A percentile compares a stretch with the other conserved stretches of the same genome.
These are phyloP conservation scores for Xylaria sp. DNA, from an alignment of 2,329 filamentous ascomycete species.

Conservation along the genomic window DNA sequence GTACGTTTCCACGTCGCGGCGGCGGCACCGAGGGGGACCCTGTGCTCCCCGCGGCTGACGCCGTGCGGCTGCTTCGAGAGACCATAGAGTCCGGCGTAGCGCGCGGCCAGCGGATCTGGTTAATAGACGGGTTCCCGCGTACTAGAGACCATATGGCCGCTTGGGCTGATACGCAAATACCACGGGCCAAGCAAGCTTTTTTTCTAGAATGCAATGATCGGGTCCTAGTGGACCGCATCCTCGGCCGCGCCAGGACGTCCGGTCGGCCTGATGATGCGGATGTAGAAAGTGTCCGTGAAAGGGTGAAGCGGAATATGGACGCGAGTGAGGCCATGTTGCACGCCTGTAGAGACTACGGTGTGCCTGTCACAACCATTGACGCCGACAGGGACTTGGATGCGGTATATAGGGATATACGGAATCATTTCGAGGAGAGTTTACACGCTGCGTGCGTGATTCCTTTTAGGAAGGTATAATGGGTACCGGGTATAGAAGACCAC, in stretches of 20 bases:
- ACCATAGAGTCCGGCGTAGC: constrained; percentile 35
- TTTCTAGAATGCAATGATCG: constrained; percentile 33
- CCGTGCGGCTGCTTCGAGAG: constrained; percentile 34
- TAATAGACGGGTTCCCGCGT: constrained; percentile 43
- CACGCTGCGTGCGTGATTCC: not conserved
- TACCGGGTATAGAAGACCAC: not conserved
- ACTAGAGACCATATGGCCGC: constrained; percentile 32
- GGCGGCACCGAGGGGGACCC: constrained; percentile 26
- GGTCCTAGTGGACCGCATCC: constrained; percentile 32
- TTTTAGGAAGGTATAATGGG: not conserved
- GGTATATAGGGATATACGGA: constrained; percentile 35
- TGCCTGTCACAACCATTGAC: constrained; percentile 27
- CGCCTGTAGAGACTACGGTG: constrained; percentile 17
- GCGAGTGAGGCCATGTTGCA: constrained; percentile 15
- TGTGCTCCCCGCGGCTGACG: constrained; percentile 32
- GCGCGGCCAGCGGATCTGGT: constrained; percentile 36
- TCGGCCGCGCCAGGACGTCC: constrained; percentile 33
- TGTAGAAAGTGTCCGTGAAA: constrained; percentile 20
- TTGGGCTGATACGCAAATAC: constrained; percentile 34
- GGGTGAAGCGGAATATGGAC: constrained; percentile 27
- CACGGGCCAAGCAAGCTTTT: constrained; percentile 22
- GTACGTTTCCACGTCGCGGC: constrained; percentile 35
- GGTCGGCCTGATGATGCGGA: constrained; percentile 38
- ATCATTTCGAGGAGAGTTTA: constrained; percentile 33
- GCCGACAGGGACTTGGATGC: constrained; percentile 30